Evolutionary conservation across 352 stramenopile genomes (phyloP), one percentile per base, ranked within the genome.

Genomic region (Pilasporangium apinafurcum): DNA sequence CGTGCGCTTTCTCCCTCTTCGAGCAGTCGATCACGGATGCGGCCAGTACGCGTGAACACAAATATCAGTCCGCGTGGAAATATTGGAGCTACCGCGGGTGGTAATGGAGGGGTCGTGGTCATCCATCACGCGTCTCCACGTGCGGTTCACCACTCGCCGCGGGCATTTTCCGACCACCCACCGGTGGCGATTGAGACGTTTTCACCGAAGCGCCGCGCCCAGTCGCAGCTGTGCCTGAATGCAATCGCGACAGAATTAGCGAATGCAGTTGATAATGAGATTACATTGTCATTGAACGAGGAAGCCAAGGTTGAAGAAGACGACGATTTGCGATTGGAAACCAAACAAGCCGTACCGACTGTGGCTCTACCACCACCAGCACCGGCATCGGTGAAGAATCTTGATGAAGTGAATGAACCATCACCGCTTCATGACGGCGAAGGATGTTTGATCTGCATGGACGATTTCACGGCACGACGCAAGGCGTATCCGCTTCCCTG

Each of bases 371-470:
- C 14, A 12, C 8, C 33, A 42, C 17, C 40, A 50, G 26, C 40
- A 20, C 33, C 41, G 2, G 37, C 55, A 8, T 18, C 46, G 3
- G 62, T 65, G 27, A 46, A 49, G 1, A n/a, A 41, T 2, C 27
- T 34, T 0, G 51, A 56, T 7, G 44, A 59, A 6, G 17, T 3
- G 4, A 41, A 56, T 22, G 21, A 36, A 6, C 47, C 37, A 0
- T 28, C 39, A 14, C 31, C 37, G 9, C 51, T 51, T 3, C 55
- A 52, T 17, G 59, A 73, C 24, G 56, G 44, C 10, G 62, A 74
- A 32, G 75, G 77, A 9, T 92, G 82, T 52, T 46, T 94, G 5
- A 94, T 94, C 40, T 94, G 82, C 42, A 94, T 94, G 82, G 82
- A 94, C 53, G 80, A 94, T 56, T 94, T 94, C 68, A 88, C 79